Evolutionary conservation across 2,329 filamentous ascomycete species (phyloP).

Genomic region (Phaeosphaeriaceae sp.): DNA sequence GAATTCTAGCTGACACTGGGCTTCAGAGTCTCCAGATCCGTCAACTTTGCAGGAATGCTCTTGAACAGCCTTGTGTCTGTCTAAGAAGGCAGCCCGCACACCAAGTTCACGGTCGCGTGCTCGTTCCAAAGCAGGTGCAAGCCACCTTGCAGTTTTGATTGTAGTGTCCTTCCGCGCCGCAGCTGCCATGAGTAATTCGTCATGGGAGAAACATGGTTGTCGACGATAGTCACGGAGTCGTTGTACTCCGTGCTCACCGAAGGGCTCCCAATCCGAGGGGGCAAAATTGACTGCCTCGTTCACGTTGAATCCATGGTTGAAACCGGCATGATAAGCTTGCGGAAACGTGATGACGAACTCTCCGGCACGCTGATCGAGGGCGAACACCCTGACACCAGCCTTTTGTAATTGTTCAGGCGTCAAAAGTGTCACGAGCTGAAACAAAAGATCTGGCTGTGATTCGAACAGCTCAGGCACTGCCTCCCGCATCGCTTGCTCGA

Average conservation of each 20-base stretch:
- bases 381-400: constrained; percentile 90
- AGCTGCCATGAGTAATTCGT: constrained; percentile 91
- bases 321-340: constrained; percentile 95
- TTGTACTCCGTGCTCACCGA: constrained; percentile 84
- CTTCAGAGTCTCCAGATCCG: constrained; percentile 56
- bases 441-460: constrained; percentile 93
- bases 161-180: constrained; percentile 75
- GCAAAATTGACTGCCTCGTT: constrained; percentile 99
- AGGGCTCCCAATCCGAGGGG: constrained; percentile 92
- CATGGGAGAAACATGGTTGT: constrained; percentile 96
- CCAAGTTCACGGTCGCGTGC: constrained; percentile 76
- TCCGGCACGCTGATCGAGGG: constrained; percentile 92
- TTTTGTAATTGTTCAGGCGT: constrained; percentile 93
- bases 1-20: constrained; percentile 39
- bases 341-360: constrained; percentile 98
- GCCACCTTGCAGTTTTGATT: constrained; percentile 94
- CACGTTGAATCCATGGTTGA: constrained; percentile 98
- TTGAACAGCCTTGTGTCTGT: constrained; percentile 64
- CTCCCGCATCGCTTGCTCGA: constrained; percentile 92
- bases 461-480: constrained; percentile 97
- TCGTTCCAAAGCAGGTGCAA: constrained; percentile 83
- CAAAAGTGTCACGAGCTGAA: constrained; percentile 94
- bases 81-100: constrained; percentile 72
- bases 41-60: constrained; percentile 53
- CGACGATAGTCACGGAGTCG: constrained; percentile 85